phyloP scores from a whole-genome alignment of 2,329 filamentous ascomycete species.

The Aureobasidium sp. region DNA sequence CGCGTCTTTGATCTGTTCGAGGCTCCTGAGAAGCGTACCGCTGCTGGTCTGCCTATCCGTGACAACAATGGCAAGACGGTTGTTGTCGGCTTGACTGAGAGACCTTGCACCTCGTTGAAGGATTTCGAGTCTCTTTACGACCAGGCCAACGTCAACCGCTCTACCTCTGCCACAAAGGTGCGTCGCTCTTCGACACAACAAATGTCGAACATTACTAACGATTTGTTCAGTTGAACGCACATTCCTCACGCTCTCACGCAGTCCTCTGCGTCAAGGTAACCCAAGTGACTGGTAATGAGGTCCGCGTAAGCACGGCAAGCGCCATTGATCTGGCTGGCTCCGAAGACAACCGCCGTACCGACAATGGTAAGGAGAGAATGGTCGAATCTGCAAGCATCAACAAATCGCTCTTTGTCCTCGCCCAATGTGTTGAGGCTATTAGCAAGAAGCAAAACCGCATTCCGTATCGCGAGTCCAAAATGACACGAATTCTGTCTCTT shows the following conservation, averaged over 20 bases:
- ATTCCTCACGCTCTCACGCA: slow-evolving; percentile 83
- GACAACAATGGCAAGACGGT: slow-evolving; percentile 82
- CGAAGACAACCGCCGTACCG: slow-evolving; percentile 88
- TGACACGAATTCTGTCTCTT: slow-evolving; percentile 86
- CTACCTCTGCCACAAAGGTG: slow-evolving; percentile 78
- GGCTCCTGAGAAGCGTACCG: slow-evolving; percentile 73
- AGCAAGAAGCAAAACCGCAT: slow-evolving; percentile 66
- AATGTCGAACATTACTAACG: not conserved
- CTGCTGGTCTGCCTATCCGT: slow-evolving; percentile 69
- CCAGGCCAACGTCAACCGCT: slow-evolving; percentile 82
- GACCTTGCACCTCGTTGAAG: slow-evolving; percentile 71
- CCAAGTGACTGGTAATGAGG: slow-evolving; percentile 60
- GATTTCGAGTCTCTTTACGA: slow-evolving; percentile 89
- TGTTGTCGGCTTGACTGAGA: slow-evolving; percentile 77
- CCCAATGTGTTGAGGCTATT: slow-evolving; percentile 93
- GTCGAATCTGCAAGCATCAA: slow-evolving; percentile 97
- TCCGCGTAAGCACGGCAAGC: slow-evolving; percentile 72
- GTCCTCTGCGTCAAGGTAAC: slow-evolving; percentile 85
- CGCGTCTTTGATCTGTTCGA: slow-evolving; percentile 90
- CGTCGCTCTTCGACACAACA: not conserved
- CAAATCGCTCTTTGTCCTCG: slow-evolving; percentile 93
- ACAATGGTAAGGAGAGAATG: slow-evolving; percentile 84
- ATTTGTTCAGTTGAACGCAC: slow-evolving; percentile 60
- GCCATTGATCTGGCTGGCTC: slow-evolving; percentile 94
- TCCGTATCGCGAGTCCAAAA: slow-evolving; percentile 91